Base-by-base conservation (phyloP, 2,329 filamentous ascomycete species). In the Orbilia javanica region DNA sequence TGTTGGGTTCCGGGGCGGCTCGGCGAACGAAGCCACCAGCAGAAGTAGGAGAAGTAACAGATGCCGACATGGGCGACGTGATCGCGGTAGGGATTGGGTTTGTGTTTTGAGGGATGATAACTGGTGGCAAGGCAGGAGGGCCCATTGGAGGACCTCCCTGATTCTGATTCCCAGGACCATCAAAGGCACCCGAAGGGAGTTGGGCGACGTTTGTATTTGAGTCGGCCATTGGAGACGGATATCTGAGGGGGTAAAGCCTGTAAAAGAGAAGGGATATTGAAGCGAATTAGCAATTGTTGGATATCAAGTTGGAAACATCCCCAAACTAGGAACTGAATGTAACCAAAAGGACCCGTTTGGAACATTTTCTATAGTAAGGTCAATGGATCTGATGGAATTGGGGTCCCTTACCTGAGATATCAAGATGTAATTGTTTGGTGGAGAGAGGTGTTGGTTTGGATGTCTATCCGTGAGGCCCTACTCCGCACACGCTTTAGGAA, bases 1-100 rank as follows among this genome's bases (percentile, higher is more conserved):
- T 99, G 88, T 99, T 99, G 80, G 96, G 96, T 87, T 99, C 96
- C 70, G 96, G 96, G 65, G 96, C 96, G 79, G 94, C 92, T 83
- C 96, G 94, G 82, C 96, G 92, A 67, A 92, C 90, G 83, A 93
- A 96, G 80, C 91, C 91, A 79, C 91, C 92, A 79, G 90, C 90
- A 82, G 91, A 94, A 83, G 90, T 92, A 10, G 96, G 94, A 68
- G 96, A 97, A 88, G 96, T 91, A 83, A 97, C 89, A 79, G 85
- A 86, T 48, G 88, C 90, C 57, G 91, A 92, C 89, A 94, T 90
- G 55, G 94, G 94, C 75, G 93, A 97, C 80, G 92, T 94, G 83
- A 97, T 94, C 80, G 94, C 93, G 31, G 93, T 96, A 60, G 94
- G 94, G 83, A 97, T 96, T 55, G 94, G 93, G 83, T 97, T 97